These are phyloP conservation scores for Aspergillus tubingensis DNA, from an alignment of 2,329 filamentous ascomycete species.

Conservation along the genomic window DNA sequence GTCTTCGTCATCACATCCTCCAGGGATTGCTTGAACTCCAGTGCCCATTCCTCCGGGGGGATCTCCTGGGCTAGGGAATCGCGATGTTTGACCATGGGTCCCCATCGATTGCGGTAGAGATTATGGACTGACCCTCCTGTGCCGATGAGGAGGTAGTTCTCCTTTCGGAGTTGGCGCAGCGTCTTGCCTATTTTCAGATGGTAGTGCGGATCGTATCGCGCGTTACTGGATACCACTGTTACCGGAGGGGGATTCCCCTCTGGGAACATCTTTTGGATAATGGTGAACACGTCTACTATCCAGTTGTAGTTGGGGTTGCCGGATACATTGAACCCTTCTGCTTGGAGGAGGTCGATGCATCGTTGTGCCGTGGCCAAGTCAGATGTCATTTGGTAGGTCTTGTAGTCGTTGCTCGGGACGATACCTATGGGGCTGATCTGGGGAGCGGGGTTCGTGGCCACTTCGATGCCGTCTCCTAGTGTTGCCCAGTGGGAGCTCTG, in stretches of 20 bases:
- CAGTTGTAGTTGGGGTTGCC: not conserved
- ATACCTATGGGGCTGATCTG: not conserved
- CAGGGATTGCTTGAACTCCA: not conserved
- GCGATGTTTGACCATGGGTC: not conserved
- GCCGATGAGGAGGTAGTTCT: not conserved
- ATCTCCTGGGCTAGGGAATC: not conserved
- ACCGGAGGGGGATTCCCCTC: not conserved
- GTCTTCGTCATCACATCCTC: not conserved
- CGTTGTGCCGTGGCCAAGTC: not conserved
- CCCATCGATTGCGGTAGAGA: not conserved
- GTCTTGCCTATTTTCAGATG: not conserved
- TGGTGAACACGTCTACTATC: not conserved
- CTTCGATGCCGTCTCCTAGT: not conserved
- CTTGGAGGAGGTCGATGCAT: not conserved
- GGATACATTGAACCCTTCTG: not conserved
- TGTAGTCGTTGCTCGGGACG: not conserved
- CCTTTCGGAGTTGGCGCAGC: not conserved
- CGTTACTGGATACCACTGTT: slow-evolving; percentile 36
- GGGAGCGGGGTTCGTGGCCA: not conserved
- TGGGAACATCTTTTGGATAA: not conserved
- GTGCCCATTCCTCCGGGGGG: not conserved
- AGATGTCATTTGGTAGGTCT: not conserved
- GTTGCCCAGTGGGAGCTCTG: not conserved
- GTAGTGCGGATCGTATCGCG: slow-evolving; percentile 22
- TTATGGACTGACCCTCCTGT: not conserved